Evolutionary conservation across 2,329 filamentous ascomycete genomes (phyloP).

Genomic region (Fusarium heterosporum): DNA sequence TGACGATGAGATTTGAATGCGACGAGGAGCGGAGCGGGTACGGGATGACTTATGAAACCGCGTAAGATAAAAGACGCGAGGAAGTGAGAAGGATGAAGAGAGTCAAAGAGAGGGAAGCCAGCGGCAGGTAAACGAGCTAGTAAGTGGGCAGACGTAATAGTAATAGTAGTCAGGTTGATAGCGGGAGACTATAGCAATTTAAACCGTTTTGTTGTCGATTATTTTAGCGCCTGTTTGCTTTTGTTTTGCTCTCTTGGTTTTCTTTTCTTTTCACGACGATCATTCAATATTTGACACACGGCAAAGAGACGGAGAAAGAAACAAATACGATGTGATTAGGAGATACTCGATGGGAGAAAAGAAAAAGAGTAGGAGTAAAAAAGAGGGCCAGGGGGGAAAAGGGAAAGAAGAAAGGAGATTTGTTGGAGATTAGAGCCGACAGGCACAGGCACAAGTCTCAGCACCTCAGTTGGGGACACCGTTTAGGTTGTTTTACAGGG

Average conservation of each 20-base stretch:
- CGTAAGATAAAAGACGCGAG: constrained; percentile 12
- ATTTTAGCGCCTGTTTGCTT: background rate
- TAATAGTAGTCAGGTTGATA: constrained; percentile 8
- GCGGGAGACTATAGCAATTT: constrained; percentile 20
- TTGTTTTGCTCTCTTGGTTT: background rate
- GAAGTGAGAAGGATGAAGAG: constrained; percentile 10
- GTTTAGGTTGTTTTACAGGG: constrained; percentile 22
- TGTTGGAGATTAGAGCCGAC: constrained; percentile 27
- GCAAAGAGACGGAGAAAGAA: background rate
- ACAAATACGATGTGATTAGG: background rate
- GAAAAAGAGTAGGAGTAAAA: background rate
- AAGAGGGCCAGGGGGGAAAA: background rate
- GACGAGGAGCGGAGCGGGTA: constrained; percentile 32
- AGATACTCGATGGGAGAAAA: background rate
- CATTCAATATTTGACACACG: background rate
- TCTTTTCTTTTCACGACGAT: background rate
- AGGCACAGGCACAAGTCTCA: constrained; percentile 29
- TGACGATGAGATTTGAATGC: constrained; percentile 48
- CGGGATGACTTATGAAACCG: constrained; percentile 24
- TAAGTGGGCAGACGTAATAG: constrained; percentile 28
- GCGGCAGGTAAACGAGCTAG: constrained; percentile 4
- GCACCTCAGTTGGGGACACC: background rate
- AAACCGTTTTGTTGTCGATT: constrained; percentile 22
- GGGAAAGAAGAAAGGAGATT: constrained; percentile 20
- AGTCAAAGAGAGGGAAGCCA: constrained; percentile 8